Percentiles rank a stretch among this genome's conserved stretches.
Evolutionary conservation across 495 filamentous ascomycete species (phyloP).

Genomic region (Friedmanniomyces simplex): DNA sequence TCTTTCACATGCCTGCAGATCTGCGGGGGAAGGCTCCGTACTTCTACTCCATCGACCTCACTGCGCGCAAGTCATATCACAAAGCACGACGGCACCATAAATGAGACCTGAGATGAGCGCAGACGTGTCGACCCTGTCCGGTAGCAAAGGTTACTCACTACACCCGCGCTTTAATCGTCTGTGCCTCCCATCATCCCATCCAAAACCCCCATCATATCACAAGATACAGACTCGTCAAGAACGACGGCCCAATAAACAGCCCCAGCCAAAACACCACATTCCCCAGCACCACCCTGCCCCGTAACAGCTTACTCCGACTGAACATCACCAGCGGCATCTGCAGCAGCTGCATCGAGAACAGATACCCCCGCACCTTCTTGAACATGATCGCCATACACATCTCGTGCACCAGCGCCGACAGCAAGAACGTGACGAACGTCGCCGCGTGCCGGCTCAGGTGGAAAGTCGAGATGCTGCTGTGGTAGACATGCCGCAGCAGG

Average conservation of each 20-base stretch:
- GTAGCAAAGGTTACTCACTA: no score
- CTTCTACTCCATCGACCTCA: no score
- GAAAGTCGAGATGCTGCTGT: conserved; percentile 59
- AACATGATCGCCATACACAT: conserved; percentile 70
- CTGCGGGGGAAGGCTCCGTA: no score
- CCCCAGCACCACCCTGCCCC: conserved; percentile 47
- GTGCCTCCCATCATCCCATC: background rate
- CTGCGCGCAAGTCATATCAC: no score
- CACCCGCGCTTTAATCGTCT: no score
- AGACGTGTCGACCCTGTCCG: no score
- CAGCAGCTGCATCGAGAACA: conserved; percentile 58
- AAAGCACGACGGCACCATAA: no score
- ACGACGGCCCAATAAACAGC: conserved; percentile 58
- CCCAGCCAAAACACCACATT: conserved; percentile 70
- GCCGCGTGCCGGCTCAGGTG: conserved; percentile 57
- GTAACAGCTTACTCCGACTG: conserved; percentile 52
- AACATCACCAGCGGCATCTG: conserved; percentile 57
- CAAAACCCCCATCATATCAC: conserved; percentile 46
- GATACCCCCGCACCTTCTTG: conserved; percentile 62
- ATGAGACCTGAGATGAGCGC: no score
- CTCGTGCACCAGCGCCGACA: conserved; percentile 61
- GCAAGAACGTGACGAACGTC: conserved; percentile 62
- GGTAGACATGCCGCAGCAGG: conserved; percentile 63
- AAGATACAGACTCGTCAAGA: conserved; percentile 60
- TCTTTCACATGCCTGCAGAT: no score